phyloP scores from a whole-genome alignment of 352 stramenopile species.

The Stephanocyclus meneghinianus region DNA sequence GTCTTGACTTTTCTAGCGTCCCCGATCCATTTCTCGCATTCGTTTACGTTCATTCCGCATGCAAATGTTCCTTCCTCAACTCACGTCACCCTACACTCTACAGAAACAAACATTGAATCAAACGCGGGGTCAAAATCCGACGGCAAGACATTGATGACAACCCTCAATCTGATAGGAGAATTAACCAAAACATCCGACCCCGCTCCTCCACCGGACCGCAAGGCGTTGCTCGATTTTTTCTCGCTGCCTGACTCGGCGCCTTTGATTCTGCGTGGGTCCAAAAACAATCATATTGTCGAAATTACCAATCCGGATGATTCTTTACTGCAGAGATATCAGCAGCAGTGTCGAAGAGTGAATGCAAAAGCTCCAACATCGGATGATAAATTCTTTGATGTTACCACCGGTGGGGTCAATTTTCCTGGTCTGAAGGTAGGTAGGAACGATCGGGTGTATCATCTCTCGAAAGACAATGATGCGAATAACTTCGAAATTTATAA shows the following conservation, averaged over 20 bases:
- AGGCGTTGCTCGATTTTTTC: conserved; percentile 41
- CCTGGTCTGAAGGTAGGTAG: conserved; percentile 38
- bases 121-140: background rate
- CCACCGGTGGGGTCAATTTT: conserved; percentile 43
- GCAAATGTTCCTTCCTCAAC: too few species aligned
- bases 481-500: background rate
- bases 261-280: conserved; percentile 38
- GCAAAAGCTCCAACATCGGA: conserved; percentile 12
- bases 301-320: conserved; percentile 30
- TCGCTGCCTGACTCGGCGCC: conserved; percentile 21
- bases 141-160: conserved; percentile 8
- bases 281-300: conserved; percentile 43
- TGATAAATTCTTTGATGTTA: conserved; percentile 49
- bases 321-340: conserved; percentile 27
- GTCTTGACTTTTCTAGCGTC: too few species aligned
- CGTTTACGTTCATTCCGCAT: too few species aligned
- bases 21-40: too few species aligned
- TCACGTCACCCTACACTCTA: background rate
- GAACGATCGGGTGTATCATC: background rate
- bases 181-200: background rate
- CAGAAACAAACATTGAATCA: background rate
- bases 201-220: conserved; percentile 1
- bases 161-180: conserved; percentile 11
- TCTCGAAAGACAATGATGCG: background rate
- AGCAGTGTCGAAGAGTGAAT: conserved; percentile 25